These are phyloP conservation scores for Pseudognaphalium luteoalbum DNA, from an alignment of 129 eudicot species.

Conservation along the genomic window DNA sequence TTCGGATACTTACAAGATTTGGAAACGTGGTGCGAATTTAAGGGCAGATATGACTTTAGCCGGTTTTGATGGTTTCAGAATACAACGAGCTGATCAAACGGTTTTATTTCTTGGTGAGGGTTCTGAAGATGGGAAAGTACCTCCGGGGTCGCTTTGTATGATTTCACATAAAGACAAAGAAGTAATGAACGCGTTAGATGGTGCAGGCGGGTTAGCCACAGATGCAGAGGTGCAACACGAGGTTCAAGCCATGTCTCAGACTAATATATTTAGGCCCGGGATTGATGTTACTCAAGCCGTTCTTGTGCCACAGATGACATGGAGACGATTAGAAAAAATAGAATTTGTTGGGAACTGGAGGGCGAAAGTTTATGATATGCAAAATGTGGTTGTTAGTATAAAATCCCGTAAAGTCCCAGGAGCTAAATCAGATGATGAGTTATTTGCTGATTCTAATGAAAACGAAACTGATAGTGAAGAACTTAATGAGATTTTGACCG, in stretches of 20 bases:
- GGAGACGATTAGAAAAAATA: constrained; percentile 47
- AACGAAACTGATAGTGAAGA: constrained; percentile 46
- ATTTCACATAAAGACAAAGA: constrained; percentile 52
- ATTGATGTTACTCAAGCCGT: constrained; percentile 55
- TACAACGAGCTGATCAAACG: constrained; percentile 51
- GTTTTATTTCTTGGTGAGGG: constrained; percentile 52
- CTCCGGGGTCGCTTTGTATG: constrained; percentile 46
- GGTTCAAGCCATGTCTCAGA: constrained; percentile 50
- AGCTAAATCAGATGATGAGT: constrained; percentile 46
- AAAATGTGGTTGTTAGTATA: constrained; percentile 49
- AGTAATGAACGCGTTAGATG: constrained; percentile 50
- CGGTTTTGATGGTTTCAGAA: constrained; percentile 53
- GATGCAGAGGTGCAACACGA: constrained; percentile 48
- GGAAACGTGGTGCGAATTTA: constrained; percentile 52
- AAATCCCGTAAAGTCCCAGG: constrained; percentile 47
- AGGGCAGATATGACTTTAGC: constrained; percentile 59
- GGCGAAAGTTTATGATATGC: constrained; percentile 61
- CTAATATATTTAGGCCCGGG: constrained; percentile 47
- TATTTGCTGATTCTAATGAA: constrained; percentile 31
- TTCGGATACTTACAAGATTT: constrained; percentile 53
- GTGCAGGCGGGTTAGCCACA: constrained; percentile 44
- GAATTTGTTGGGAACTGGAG: constrained; percentile 50
- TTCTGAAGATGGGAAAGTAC: constrained; percentile 43
- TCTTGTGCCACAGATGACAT: constrained; percentile 55
- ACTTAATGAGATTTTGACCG: constrained; percentile 42